Base-by-base conservation (phyloP, 306 rosid species). In the Amphicarpaea edgeworthii region DNA sequence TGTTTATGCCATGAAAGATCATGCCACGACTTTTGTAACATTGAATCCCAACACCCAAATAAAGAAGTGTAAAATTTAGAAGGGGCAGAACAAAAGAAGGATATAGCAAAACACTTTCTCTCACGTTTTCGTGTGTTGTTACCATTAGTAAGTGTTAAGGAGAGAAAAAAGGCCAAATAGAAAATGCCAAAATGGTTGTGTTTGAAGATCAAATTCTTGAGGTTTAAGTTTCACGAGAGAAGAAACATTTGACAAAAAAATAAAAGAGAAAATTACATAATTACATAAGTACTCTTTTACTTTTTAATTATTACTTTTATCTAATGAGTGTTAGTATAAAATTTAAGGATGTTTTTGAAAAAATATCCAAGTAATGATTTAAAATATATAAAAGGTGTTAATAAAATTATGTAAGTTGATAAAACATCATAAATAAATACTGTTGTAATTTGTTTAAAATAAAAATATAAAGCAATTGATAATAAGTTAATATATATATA, bases 201-300 rank as follows among this genome's bases (percentile, higher is more conserved):
- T 70, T 34, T 21, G 40, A 57, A 21, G 28, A 5, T 41, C n/a
- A n/a, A 53, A 12, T 15, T 72, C 54, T 41, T 57, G 55, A 72
- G 23, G 21, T 57, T 8, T 7, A 7, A 73, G 43, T 57, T 72
- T 41, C 53, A 58, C 4, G 2, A 14, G 42, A 70, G 51, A 66
- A 21, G 6, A 67, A 54, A 53, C 5, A 34, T 61, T 61, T 11
- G 65, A 51, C 28, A 1, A 34, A 51, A 30, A 4, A 28, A 32
- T 32, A 3, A 28, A 26, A 51, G n/a, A n/a, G n/a, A n/a, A n/a
- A n/a, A n/a, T n/a, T n/a, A n/a, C n/a, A n/a, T n/a, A n/a, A n/a
- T n/a, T n/a, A n/a, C n/a, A n/a, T n/a, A n/a, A n/a, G n/a, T n/a
- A n/a, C n/a, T n/a, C n/a, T n/a, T n/a, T n/a, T n/a, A n/a, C n/a